Conservation (phyloP, 176 grass and related monocot genomes). For the Oropetium thomaeum region DNA sequence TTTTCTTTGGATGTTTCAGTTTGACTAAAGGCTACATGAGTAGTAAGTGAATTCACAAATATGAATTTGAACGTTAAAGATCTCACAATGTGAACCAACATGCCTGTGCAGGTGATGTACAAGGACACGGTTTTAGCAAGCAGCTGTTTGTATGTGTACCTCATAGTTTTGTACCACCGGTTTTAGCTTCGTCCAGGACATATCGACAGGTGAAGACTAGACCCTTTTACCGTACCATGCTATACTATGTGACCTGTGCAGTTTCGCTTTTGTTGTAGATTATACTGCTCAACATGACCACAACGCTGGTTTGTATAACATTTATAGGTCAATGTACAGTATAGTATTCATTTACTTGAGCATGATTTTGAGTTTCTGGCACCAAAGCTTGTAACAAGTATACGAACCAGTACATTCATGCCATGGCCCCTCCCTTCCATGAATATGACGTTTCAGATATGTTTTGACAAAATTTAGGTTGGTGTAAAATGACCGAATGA, state of each 20-base stretch:
- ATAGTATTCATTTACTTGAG: constrained; percentile 15
- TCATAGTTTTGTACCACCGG: constrained; percentile 18
- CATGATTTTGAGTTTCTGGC: neutral
- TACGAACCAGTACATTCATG: neutral
- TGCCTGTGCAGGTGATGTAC: constrained; percentile 44
- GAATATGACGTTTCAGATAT: too few relatives aligned
- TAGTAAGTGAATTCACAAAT: neutral
- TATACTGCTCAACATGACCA: neutral
- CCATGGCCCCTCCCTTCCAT: too few relatives aligned
- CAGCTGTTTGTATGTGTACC: constrained; percentile 12
- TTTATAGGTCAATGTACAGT: constrained; percentile 18
- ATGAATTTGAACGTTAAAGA: constrained; percentile 2
- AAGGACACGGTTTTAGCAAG: constrained; percentile 26
- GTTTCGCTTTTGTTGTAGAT: neutral
- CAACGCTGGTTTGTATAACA: constrained; percentile 21
- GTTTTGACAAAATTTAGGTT: too few relatives aligned
- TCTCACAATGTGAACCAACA: constrained; percentile 13
- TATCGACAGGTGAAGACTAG: constrained; percentile 16
- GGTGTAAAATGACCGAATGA: too few relatives aligned
- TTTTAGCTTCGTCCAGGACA: neutral
- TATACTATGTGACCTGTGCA: neutral
- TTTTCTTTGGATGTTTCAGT: neutral
- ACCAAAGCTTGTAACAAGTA: neutral
- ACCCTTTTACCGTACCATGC: neutral
- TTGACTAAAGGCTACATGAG: neutral